phyloP scores from a whole-genome alignment of 495 filamentous ascomycete species.

The Melanomma pulvis-pyrius region DNA sequence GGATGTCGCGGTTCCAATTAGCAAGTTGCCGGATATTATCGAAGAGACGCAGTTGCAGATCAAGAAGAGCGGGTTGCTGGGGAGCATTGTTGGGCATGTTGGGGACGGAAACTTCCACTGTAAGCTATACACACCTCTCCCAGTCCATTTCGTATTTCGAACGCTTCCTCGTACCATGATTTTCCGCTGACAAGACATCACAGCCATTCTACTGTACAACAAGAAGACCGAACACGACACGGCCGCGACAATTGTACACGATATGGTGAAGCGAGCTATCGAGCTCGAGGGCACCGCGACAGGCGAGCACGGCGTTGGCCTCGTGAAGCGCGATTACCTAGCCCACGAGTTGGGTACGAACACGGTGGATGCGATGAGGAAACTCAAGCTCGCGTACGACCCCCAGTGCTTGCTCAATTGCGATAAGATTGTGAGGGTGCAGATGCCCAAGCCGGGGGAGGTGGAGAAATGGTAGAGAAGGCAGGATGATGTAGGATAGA shows the following conservation, averaged over 20 bases:
- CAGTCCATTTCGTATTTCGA: neutral
- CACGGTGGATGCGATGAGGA: conserved; percentile 80
- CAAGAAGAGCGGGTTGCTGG: conserved; percentile 64
- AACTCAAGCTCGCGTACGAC: conserved; percentile 74
- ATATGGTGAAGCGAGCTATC: conserved; percentile 82
- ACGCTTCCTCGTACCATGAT: neutral
- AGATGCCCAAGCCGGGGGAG: conserved; percentile 44
- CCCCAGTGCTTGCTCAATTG: conserved; percentile 77
- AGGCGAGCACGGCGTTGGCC: conserved; percentile 79
- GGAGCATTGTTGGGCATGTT: conserved; percentile 78
- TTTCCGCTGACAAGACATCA: conserved; percentile 6
- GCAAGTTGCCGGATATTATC: conserved; percentile 70
- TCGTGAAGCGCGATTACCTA: conserved; percentile 82
- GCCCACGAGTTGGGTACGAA: conserved; percentile 69
- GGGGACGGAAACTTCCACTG: conserved; percentile 85
- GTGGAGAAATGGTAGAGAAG: conserved; percentile 45
- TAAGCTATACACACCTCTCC: conserved; percentile 39
- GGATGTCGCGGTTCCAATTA: conserved; percentile 81
- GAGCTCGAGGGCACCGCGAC: conserved; percentile 84
- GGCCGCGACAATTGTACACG: conserved; percentile 72
- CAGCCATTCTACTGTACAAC: conserved; percentile 73
- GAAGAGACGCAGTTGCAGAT: conserved; percentile 78
- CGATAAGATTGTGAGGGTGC: conserved; percentile 72
- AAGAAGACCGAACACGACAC: conserved; percentile 60
- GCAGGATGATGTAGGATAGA: neutral